phyloP scores from a whole-genome alignment of 768 basidiomycete species.

The Termitomyces sp. region DNA sequence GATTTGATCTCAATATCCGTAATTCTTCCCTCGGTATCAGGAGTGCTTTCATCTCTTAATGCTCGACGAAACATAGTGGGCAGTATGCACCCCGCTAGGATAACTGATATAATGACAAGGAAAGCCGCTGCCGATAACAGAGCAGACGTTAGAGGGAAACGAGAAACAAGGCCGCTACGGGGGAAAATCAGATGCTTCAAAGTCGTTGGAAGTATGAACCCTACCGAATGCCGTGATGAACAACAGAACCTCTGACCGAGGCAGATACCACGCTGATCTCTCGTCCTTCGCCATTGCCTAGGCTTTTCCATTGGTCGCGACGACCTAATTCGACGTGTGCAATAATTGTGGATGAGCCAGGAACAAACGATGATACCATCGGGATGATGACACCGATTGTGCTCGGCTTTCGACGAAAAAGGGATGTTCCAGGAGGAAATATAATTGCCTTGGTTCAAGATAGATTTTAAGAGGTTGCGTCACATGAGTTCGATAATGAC shows the following conservation, averaged over 20 bases:
- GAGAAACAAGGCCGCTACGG: constrained; percentile 59
- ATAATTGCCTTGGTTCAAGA: constrained; percentile 48
- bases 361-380: constrained; percentile 49
- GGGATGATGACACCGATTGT: constrained; percentile 46
- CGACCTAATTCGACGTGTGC: constrained; percentile 74
- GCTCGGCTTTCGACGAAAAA: constrained; percentile 33
- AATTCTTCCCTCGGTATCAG: constrained; percentile 1
- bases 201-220: neutral
- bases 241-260: constrained; percentile 52
- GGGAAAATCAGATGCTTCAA: neutral
- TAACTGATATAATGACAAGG: constrained; percentile 37
- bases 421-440: constrained; percentile 35
- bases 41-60: constrained; percentile 5
- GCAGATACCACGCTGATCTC: constrained; percentile 67
- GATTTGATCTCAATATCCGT: neutral
- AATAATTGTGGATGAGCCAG: constrained; percentile 38
- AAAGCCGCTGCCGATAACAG: constrained; percentile 39
- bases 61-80: constrained; percentile 31
- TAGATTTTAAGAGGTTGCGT: neutral
- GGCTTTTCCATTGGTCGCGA: constrained; percentile 60
- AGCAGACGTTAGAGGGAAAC: constrained; percentile 58
- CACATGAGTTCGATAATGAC: constrained; percentile 19
- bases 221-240: constrained; percentile 67
- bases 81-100: constrained; percentile 46
- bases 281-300: constrained; percentile 66